phyloP scores from a whole-genome alignment of 75 land plant genomes.

The Selaginella moellendorffii region DNA sequence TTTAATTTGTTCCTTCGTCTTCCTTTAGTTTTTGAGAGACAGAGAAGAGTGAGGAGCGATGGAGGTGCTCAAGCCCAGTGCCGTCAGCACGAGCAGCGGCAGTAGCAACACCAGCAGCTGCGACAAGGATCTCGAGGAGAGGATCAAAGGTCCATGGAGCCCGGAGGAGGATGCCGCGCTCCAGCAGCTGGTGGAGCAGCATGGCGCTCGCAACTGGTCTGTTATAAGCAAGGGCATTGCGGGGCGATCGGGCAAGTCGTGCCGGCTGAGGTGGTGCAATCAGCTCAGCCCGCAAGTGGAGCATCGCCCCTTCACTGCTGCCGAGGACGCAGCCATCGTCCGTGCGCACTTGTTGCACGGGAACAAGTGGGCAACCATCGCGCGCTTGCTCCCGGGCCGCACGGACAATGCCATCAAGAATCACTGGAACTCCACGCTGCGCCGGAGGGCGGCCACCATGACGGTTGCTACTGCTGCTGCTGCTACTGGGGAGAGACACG shows the following conservation, averaged over 20 bases:
- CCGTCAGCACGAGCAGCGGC: no score
- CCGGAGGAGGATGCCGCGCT: constrained; percentile 67
- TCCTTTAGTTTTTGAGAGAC: neutral
- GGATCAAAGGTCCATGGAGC: constrained; percentile 87
- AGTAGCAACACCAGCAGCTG: no score
- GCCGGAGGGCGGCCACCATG: constrained; percentile 29
- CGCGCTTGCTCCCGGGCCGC: constrained; percentile 48
- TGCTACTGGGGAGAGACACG: constrained; percentile 8
- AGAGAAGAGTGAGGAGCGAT: no score
- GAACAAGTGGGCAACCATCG: constrained; percentile 84
- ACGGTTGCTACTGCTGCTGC: constrained; percentile 1
- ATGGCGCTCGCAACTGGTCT: constrained; percentile 76
- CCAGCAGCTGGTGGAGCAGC: constrained; percentile 46
- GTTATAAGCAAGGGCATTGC: constrained; percentile 64
- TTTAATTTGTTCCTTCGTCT: neutral
- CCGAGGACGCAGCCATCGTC: constrained; percentile 56
- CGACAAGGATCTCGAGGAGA: no score
- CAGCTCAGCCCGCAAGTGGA: constrained; percentile 15
- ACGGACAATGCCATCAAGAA: constrained; percentile 84
- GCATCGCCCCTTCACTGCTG: constrained; percentile 54
- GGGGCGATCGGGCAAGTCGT: constrained; percentile 27
- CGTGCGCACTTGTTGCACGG: constrained; percentile 58
- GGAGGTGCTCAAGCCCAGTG: no score
- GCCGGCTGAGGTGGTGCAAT: constrained; percentile 48
- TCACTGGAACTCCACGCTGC: constrained; percentile 82